Percentiles rank a stretch among this genome's conserved stretches.
phyloP scores from a whole-genome alignment of 2,329 filamentous ascomycete genomes.

The Pseudogymnoascus sp. region DNA sequence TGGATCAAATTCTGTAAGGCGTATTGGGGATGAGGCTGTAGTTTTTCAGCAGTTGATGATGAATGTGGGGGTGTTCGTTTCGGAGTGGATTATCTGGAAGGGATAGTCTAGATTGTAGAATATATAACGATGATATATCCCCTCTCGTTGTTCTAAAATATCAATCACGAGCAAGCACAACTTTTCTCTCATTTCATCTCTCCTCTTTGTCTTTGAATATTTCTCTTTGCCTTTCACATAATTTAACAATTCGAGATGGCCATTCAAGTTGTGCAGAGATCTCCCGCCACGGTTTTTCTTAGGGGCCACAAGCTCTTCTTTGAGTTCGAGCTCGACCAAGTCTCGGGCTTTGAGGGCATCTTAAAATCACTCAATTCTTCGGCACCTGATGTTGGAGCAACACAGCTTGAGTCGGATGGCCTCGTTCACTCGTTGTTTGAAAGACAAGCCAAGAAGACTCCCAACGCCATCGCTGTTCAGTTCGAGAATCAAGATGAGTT shows the following conservation, averaged over 20 bases:
- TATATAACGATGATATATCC: background rate
- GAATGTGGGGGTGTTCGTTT: background rate
- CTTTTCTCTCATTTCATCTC: background rate
- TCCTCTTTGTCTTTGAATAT: background rate
- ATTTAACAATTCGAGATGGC: background rate
- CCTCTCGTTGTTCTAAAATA: background rate
- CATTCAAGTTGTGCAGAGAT: background rate
- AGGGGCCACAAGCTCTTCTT: background rate
- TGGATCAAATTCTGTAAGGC: background rate
- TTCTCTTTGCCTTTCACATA: background rate
- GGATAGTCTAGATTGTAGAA: background rate
- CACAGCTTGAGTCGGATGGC: background rate
- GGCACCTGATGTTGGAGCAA: background rate
- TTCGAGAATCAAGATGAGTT: conserved; percentile 2
- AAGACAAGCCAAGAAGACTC: background rate
- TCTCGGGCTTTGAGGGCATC: background rate
- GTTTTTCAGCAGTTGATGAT: background rate
- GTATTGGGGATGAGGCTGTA: background rate
- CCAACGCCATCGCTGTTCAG: background rate
- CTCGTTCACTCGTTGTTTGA: conserved; percentile 2
- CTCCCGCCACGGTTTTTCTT: background rate
- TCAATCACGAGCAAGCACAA: background rate
- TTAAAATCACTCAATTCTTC: background rate
- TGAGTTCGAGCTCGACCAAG: background rate
- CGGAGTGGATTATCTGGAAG: background rate